Evolutionary conservation across 768 basidiomycete genomes (phyloP).

Genomic region (Boletus rubroflammeus): DNA sequence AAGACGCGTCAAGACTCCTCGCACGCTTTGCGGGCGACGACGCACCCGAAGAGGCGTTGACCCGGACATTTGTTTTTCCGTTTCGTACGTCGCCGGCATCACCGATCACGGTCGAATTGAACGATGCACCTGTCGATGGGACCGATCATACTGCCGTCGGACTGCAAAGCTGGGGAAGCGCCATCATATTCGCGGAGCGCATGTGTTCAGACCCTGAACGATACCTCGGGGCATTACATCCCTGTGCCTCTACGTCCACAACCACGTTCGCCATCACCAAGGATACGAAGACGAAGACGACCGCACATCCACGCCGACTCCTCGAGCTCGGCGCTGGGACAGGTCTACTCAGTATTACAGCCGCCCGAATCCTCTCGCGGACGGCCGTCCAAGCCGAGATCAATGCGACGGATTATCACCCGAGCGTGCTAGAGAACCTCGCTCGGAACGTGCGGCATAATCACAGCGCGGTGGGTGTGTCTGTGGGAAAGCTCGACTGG

Average conservation of each 20-base stretch:
- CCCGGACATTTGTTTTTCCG: slow-evolving; percentile 53
- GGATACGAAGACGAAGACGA: background rate
- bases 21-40: slow-evolving; percentile 45
- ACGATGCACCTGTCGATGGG: slow-evolving; percentile 61
- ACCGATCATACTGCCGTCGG: slow-evolving; percentile 79
- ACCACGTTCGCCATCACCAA: background rate
- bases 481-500: slow-evolving; percentile 65
- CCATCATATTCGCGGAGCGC: slow-evolving; percentile 64
- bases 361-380: slow-evolving; percentile 44
- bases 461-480: slow-evolving; percentile 34
- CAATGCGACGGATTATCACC: slow-evolving; percentile 76
- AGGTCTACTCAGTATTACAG: slow-evolving; percentile 72
- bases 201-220: slow-evolving; percentile 48
- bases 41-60: slow-evolving; percentile 41
- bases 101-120: slow-evolving; percentile 51
- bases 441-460: slow-evolving; percentile 56
- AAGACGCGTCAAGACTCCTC: slow-evolving; percentile 58
- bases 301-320: slow-evolving; percentile 35
- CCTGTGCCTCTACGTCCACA: background rate
- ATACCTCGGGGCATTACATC: slow-evolving; percentile 33
- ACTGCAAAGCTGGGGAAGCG: slow-evolving; percentile 81
- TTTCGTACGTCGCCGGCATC: background rate
- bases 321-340: slow-evolving; percentile 88
- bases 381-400: slow-evolving; percentile 30
- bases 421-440: slow-evolving; percentile 70